These are phyloP conservation scores for Pisolithus thermaeus DNA, from an alignment of 1,284 basidiomycete genomes.

Conservation along the genomic window DNA sequence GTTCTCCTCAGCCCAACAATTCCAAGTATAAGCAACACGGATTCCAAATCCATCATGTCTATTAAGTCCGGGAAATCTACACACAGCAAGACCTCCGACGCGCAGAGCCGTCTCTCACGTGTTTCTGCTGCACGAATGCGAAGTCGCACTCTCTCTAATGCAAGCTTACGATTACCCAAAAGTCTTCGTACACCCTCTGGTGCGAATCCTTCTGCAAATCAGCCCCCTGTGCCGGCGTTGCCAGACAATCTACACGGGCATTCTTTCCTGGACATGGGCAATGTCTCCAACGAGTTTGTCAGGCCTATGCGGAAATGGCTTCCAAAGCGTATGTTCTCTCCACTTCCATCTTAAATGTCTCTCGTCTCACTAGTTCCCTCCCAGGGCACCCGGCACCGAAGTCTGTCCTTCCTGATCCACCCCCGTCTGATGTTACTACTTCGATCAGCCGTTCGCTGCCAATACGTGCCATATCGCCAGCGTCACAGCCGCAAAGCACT, in stretches of 20 bases:
- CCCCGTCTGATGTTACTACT: constrained; percentile 20
- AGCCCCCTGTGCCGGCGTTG: constrained; percentile 20
- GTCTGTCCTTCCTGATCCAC: constrained; percentile 16
- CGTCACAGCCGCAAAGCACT: constrained; percentile 15
- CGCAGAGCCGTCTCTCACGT: constrained; percentile 13
- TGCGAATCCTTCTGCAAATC: constrained; percentile 2
- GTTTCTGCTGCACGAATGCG: constrained; percentile 21
- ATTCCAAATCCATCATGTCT: constrained; percentile 20
- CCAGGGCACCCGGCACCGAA: constrained; percentile 18
- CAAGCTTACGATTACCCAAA: constrained; percentile 26
- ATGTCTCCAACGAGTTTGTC: constrained; percentile 5
- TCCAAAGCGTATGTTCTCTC: constrained; percentile 15
- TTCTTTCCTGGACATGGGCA: constrained; percentile 28
- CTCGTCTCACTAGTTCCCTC: background rate
- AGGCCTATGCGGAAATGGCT: constrained; percentile 5
- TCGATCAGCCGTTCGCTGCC: constrained; percentile 15
- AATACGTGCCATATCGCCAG: constrained; percentile 19
- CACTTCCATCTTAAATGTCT: too few relatives aligned
- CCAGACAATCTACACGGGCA: constrained; percentile 9
- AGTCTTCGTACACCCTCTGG: constrained; percentile 13
- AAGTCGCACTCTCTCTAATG: constrained; percentile 25
- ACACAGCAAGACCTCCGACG: constrained; percentile 23
- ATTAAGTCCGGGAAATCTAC: constrained; percentile 12
- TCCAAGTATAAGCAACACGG: constrained; percentile 9
- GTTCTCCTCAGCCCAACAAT: constrained; percentile 16